A percentile compares a stretch with the other conserved stretches of the same genome.
Evolutionary conservation across 2,329 filamentous ascomycete genomes (phyloP).

Genomic region (Alternaria burnsii): DNA sequence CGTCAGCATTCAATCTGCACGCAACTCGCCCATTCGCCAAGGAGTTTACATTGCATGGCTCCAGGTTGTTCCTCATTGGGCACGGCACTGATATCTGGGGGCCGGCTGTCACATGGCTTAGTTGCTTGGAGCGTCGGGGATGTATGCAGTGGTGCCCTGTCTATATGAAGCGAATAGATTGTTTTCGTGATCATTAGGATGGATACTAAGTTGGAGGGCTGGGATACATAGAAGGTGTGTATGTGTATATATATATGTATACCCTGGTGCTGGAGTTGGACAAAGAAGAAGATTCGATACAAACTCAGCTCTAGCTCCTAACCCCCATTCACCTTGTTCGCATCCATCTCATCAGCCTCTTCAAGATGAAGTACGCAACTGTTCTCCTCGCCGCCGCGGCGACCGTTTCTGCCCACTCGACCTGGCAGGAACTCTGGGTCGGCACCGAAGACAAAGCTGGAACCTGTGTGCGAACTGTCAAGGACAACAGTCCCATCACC

Average conservation of each 20-base stretch:
- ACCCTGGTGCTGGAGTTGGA: not conserved
- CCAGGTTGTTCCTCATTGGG: not conserved
- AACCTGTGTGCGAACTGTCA: conserved; percentile 44
- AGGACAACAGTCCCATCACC: conserved; percentile 47
- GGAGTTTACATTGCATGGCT: not conserved
- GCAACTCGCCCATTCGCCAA: not conserved
- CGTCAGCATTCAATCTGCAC: not conserved
- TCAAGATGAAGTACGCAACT: conserved; percentile 42
- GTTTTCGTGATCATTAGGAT: not conserved
- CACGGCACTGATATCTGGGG: not conserved
- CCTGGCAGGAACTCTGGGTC: conserved; percentile 52
- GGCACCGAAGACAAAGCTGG: conserved; percentile 42
- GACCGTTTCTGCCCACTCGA: conserved; percentile 49
- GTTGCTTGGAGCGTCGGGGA: not conserved
- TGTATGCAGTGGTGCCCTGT: not conserved
- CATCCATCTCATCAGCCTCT: not conserved
- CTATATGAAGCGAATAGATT: not conserved
- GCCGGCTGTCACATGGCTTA: not conserved
- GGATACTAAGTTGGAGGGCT: not conserved
- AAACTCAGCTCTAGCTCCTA: too few relatives aligned
- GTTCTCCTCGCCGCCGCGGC: conserved; percentile 45
- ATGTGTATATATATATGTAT: not conserved
- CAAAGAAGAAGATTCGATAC: not conserved
- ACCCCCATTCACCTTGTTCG: too few relatives aligned
- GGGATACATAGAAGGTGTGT: not conserved